Conservation (phyloP, 1,284 basidiomycete species). For the Papiliotrema laurentii region DNA sequence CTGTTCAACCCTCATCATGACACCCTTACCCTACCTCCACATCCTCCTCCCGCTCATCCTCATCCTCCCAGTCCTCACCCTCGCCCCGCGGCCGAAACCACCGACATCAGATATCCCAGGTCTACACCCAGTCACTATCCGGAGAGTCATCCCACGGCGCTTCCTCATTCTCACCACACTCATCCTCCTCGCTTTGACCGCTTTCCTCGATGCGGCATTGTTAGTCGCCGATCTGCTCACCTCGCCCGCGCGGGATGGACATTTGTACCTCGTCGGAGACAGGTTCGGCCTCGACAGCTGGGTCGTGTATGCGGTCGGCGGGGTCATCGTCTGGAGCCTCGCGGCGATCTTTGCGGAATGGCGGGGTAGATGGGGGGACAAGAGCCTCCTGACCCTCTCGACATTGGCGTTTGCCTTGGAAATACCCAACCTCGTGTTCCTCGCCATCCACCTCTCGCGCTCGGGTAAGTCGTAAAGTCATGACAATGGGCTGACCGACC, state of each 20-base stretch:
- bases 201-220: conserved; percentile 22
- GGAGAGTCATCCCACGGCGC: conserved; percentile 36
- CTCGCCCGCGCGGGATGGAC: conserved; percentile 5
- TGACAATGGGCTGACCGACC: background rate
- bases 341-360: conserved; percentile 31
- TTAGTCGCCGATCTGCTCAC: conserved; percentile 26
- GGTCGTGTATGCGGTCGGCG: conserved; percentile 30
- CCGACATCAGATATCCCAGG: conserved; percentile 19
- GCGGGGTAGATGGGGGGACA: conserved; percentile 32
- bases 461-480: conserved; percentile 23
- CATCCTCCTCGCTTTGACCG: conserved; percentile 23
- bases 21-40: conserved; percentile 20
- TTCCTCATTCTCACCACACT: conserved; percentile 30
- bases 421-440: conserved; percentile 32
- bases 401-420: conserved; percentile 30
- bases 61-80: conserved; percentile 27
- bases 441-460: conserved; percentile 26
- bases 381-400: conserved; percentile 24
- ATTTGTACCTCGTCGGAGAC: background rate
- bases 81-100: conserved; percentile 14
- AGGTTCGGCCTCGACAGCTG: conserved; percentile 13
- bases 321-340: conserved; percentile 27
- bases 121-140: conserved; percentile 37
- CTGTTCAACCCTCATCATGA: conserved; percentile 6
- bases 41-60: conserved; percentile 29